Evolutionary conservation across 257 asterid species (phyloP).

Genomic region (Rehmannia glutinosa): DNA sequence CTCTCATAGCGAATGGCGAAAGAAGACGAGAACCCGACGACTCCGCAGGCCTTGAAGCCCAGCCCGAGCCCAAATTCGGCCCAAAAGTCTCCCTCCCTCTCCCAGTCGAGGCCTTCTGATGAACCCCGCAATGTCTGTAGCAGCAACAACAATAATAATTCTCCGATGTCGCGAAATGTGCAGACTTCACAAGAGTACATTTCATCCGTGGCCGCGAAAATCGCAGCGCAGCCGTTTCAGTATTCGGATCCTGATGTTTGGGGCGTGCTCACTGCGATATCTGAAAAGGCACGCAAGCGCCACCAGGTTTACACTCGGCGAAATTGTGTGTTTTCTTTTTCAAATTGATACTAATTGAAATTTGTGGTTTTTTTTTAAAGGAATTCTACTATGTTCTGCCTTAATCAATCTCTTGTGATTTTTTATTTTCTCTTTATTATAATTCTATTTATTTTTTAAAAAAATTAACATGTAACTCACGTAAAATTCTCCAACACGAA

Average conservation of each 20-base stretch:
- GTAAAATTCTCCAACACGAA: too few relatives aligned
- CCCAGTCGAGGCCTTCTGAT: slow-evolving; percentile 14
- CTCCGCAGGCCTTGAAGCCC: slow-evolving; percentile 32
- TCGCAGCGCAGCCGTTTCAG: slow-evolving; percentile 80
- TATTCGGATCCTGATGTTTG: slow-evolving; percentile 79
- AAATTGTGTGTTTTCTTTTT: neutral
- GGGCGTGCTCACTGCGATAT: slow-evolving; percentile 97
- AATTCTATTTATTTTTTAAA: too few relatives aligned
- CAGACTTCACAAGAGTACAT: slow-evolving; percentile 45
- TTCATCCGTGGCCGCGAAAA: slow-evolving; percentile 61
- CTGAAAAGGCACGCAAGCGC: slow-evolving; percentile 86
- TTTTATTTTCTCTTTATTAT: neutral
- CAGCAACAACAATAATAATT: slow-evolving; percentile 10
- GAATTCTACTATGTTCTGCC: neutral
- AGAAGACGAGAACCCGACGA: slow-evolving; percentile 31
- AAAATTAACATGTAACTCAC: too few relatives aligned
- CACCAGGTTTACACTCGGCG: slow-evolving; percentile 46
- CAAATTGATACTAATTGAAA: neutral
- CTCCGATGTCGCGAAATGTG: slow-evolving; percentile 28
- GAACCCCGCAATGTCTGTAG: slow-evolving; percentile 16
- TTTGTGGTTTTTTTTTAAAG: neutral
- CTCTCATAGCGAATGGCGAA: slow-evolving; percentile 33
- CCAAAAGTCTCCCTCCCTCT: slow-evolving; percentile 18
- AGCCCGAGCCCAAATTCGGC: slow-evolving; percentile 22
- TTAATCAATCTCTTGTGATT: neutral